These are phyloP conservation scores for Albophoma yamanashiensis DNA, from an alignment of 2,329 filamentous ascomycete species.

Conservation along the genomic window DNA sequence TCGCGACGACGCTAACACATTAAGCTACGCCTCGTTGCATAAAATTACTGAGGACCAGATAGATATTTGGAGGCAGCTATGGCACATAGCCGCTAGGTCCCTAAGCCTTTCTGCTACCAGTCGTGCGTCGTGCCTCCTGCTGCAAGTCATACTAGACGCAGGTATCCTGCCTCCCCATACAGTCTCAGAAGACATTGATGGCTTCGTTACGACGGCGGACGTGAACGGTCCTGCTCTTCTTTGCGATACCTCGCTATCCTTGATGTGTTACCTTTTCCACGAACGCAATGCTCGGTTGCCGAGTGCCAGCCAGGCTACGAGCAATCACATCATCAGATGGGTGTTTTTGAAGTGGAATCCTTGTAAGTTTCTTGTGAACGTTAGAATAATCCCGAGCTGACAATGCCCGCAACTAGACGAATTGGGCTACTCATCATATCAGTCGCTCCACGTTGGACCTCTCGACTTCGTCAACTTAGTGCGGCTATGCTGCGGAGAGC, in stretches of 20 bases:
- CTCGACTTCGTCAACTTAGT: slow-evolving; percentile 58
- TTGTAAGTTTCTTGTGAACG: slow-evolving; percentile 36
- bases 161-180: slow-evolving; percentile 57
- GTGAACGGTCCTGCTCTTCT: slow-evolving; percentile 69
- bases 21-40: slow-evolving; percentile 19
- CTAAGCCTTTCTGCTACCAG: slow-evolving; percentile 61
- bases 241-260: slow-evolving; percentile 64
- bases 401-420: slow-evolving; percentile 40
- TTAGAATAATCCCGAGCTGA: not conserved
- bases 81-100: slow-evolving; percentile 63
- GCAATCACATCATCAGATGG: slow-evolving; percentile 70
- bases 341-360: slow-evolving; percentile 73
- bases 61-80: slow-evolving; percentile 58
- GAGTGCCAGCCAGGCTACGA: slow-evolving; percentile 54
- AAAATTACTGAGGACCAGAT: slow-evolving; percentile 21
- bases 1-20: slow-evolving; percentile 8
- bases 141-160: slow-evolving; percentile 56
- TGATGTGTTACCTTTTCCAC: slow-evolving; percentile 63
- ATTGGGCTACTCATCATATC: slow-evolving; percentile 51
- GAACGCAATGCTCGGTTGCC: slow-evolving; percentile 58
- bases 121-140: slow-evolving; percentile 64
- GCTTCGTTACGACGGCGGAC: slow-evolving; percentile 66
- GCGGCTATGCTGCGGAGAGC: slow-evolving; percentile 53
- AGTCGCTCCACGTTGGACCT: slow-evolving; percentile 53
- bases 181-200: slow-evolving; percentile 59